Evolutionary conservation across 1,284 basidiomycete species (phyloP).

Genomic region (Fomitiporia mediterranea): DNA sequence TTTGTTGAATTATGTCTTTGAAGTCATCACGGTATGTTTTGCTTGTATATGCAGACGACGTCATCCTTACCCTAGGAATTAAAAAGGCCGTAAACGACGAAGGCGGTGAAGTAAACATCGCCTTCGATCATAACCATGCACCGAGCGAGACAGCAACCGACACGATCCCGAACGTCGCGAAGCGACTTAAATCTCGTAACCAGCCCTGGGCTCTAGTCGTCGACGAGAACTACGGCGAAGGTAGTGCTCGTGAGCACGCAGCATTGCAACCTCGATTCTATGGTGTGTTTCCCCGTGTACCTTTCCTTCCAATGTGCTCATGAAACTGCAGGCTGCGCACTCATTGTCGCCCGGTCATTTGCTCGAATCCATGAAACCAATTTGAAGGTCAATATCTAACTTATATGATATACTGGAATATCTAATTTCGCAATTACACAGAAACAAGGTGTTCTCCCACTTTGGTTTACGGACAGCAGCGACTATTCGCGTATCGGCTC

Average conservation of each 20-base stretch:
- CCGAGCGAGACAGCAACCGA: constrained; percentile 51
- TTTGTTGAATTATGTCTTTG: constrained; percentile 39
- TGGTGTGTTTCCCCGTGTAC: constrained; percentile 41
- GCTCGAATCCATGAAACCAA: constrained; percentile 99
- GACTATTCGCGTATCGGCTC: constrained; percentile 83
- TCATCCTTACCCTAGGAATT: constrained; percentile 8
- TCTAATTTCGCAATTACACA: constrained; percentile 30
- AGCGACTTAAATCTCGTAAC: constrained; percentile 74
- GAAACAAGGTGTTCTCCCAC: constrained; percentile 93
- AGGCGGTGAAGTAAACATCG: constrained; percentile 85
- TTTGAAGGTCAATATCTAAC: constrained; percentile 60
- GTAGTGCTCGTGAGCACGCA: constrained; percentile 94
- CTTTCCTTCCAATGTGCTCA: background rate
- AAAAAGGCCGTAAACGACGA: constrained; percentile 85
- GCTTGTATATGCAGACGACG: background rate
- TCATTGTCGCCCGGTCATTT: constrained; percentile 89
- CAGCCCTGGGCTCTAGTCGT: constrained; percentile 95
- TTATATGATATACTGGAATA: background rate
- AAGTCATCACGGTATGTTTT: constrained; percentile 49
- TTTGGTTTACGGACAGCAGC: constrained; percentile 84
- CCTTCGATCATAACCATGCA: constrained; percentile 66
- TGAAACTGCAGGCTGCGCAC: constrained; percentile 57
- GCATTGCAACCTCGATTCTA: constrained; percentile 97
- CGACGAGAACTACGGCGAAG: constrained; percentile 97
- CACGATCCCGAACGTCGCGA: constrained; percentile 87